phyloP scores from a whole-genome alignment of 148 eudicot species.

The Rheum nobile region DNA sequence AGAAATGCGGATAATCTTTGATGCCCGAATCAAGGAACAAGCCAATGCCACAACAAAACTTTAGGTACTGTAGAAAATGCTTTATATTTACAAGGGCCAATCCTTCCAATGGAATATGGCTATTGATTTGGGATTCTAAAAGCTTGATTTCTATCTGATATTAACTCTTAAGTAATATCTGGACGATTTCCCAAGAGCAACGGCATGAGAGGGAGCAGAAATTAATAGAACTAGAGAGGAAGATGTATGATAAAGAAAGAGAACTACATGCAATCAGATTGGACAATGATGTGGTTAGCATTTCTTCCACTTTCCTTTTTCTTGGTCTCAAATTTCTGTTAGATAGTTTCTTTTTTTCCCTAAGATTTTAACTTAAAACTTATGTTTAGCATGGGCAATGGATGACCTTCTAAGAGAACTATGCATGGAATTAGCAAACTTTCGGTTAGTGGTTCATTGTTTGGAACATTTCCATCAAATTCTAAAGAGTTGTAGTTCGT shows the following conservation, averaged over 20 bases:
- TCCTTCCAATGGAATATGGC: not conserved
- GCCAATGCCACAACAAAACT: constrained; percentile 40
- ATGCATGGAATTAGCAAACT: constrained; percentile 68
- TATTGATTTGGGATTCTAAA: not conserved
- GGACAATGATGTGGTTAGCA: constrained; percentile 71
- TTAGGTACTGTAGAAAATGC: constrained; percentile 33
- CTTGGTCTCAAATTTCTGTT: not conserved
- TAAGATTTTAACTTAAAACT: not conserved
- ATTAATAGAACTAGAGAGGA: constrained; percentile 61
- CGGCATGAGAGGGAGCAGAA: constrained; percentile 59
- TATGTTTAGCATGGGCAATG: constrained; percentile 84
- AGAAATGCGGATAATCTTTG: constrained; percentile 47
- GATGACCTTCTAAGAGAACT: constrained; percentile 87
- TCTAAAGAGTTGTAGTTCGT: not conserved
- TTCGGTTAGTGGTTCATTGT: constrained; percentile 33
- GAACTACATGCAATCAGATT: constrained; percentile 78
- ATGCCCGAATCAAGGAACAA: constrained; percentile 57
- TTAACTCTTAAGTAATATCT: not conserved
- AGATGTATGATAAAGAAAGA: constrained; percentile 68
- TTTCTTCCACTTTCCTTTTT: not conserved
- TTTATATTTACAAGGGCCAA: not conserved
- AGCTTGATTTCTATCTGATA: not conserved
- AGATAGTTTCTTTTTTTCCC: not conserved
- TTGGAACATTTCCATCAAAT: not conserved
- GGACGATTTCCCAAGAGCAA: constrained; percentile 53